These are phyloP conservation scores for Ophiostoma ulmi DNA, from an alignment of 2,329 filamentous ascomycete genomes.

Conservation along the genomic window DNA sequence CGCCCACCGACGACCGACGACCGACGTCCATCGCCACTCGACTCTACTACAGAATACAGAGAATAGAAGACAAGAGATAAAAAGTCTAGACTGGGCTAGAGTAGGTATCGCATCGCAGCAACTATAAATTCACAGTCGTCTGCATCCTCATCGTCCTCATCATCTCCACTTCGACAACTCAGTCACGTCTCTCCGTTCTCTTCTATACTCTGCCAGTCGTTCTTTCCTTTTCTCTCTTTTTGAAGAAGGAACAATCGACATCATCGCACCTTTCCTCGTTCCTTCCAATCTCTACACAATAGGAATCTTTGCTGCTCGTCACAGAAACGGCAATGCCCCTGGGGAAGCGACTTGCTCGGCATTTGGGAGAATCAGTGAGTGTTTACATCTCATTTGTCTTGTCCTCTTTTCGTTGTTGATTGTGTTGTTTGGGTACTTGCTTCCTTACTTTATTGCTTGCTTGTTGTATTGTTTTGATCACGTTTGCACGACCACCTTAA, in stretches of 20 bases:
- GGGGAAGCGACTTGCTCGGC: conserved; percentile 19
- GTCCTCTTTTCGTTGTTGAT: neutral
- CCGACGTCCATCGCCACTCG: neutral
- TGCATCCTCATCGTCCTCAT: neutral
- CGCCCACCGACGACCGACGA: neutral
- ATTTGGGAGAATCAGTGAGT: conserved; percentile 22
- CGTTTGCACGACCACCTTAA: neutral
- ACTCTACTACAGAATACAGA: neutral
- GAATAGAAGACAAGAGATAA: neutral
- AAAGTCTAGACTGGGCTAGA: neutral
- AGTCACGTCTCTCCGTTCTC: neutral
- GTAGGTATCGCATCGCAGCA: neutral
- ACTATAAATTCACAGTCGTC: neutral
- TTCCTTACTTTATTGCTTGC: neutral
- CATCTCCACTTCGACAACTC: neutral
- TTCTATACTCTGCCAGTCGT: neutral
- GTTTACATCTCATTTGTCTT: neutral
- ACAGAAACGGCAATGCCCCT: conserved; percentile 16
- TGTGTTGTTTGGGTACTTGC: neutral
- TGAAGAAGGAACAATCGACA: neutral
- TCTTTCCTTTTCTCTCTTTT: neutral
- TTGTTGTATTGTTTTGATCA: neutral
- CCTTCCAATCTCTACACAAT: neutral
- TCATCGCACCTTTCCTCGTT: neutral
- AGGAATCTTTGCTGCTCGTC: neutral